phyloP scores from a whole-genome alignment of 768 basidiomycete genomes.

The Lactarius sanguifluus region DNA sequence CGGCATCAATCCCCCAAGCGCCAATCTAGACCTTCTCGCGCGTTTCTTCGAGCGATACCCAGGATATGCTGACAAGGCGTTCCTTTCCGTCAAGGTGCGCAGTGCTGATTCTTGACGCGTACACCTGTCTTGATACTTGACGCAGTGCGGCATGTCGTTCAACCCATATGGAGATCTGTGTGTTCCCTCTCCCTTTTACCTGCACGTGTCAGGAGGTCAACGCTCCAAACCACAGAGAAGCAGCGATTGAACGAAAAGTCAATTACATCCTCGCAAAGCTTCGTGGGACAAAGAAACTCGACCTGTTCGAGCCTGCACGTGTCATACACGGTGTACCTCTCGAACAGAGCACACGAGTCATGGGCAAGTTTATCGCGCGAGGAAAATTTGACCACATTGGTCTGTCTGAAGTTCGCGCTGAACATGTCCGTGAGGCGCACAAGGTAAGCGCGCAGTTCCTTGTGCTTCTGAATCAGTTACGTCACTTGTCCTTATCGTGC shows the following conservation, averaged over 20 bases:
- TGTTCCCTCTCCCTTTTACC: background rate
- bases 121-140: background rate
- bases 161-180: conserved; percentile 22
- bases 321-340: conserved; percentile 45
- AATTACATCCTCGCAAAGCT: conserved; percentile 36
- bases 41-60: conserved; percentile 51
- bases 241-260: conserved; percentile 23
- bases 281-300: conserved; percentile 55
- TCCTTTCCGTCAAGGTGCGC: conserved; percentile 50
- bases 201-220: background rate
- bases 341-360: conserved; percentile 46
- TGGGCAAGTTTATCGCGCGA: conserved; percentile 49
- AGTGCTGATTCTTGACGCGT: background rate
- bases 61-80: conserved; percentile 45
- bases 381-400: conserved; percentile 63
- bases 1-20: conserved; percentile 42
- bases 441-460: conserved; percentile 41
- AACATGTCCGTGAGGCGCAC: conserved; percentile 45
- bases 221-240: conserved; percentile 9
- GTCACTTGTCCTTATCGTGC: background rate
- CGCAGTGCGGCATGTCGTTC: conserved; percentile 23
- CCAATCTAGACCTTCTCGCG: conserved; percentile 50
- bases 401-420: conserved; percentile 53
- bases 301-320: conserved; percentile 58
- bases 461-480: conserved; percentile 31